Percentiles rank a stretch among this genome's conserved stretches.
Conservation (phyloP, 179 eudicot genomes). For the Carnegiea gigantea region DNA sequence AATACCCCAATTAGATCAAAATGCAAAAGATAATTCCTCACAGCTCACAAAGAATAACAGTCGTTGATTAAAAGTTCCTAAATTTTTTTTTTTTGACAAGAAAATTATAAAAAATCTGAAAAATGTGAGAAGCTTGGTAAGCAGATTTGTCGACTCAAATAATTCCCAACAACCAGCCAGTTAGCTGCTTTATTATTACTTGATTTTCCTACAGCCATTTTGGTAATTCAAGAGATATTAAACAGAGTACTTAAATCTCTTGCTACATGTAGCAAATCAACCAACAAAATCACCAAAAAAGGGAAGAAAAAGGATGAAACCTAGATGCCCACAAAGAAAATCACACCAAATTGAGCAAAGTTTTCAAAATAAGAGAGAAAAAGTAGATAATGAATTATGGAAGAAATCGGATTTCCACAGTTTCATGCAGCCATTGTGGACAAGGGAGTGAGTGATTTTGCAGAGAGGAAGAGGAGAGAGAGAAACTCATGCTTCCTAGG, state of each 20-base stretch:
- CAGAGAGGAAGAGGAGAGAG: background rate
- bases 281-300: too few relatives aligned
- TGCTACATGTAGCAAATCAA: slow-evolving; percentile 44
- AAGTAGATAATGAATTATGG: too few relatives aligned
- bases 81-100: too few relatives aligned
- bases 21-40: too few relatives aligned
- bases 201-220: slow-evolving; percentile 46
- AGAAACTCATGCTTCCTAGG: background rate
- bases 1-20: too few relatives aligned
- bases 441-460: background rate
- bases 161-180: slow-evolving; percentile 53
- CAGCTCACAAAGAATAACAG: too few relatives aligned
- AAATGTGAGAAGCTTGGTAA: slow-evolving; percentile 60
- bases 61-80: too few relatives aligned
- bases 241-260: slow-evolving; percentile 25
- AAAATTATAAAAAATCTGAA: too few relatives aligned
- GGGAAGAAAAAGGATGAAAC: background rate
- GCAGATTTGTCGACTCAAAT: slow-evolving; percentile 39
- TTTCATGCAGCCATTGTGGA: background rate
- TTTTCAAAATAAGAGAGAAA: background rate
- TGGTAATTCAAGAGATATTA: slow-evolving; percentile 43
- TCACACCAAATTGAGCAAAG: background rate
- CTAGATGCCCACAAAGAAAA: background rate
- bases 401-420: too few relatives aligned
- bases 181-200: slow-evolving; percentile 33